A percentile compares a stretch with the other conserved stretches of the same genome.
phyloP scores from a whole-genome alignment of 1,284 basidiomycete species.

The Irpex lacteus region DNA sequence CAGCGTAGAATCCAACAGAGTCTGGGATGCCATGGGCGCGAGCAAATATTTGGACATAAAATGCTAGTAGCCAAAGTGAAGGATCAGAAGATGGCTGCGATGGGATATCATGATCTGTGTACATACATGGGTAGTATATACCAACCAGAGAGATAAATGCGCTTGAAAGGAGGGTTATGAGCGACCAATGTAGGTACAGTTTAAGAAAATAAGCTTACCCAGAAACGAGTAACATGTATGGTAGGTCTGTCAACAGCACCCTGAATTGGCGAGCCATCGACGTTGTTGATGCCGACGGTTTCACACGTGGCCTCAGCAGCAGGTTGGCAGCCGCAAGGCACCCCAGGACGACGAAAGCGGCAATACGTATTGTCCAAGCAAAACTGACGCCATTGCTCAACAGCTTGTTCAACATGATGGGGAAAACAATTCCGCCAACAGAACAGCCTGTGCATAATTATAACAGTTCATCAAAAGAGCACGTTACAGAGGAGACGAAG shows the following conservation, averaged over 20 bases:
- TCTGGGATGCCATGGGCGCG: too few species aligned
- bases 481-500: not conserved
- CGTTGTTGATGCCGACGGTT: not conserved
- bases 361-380: constrained; percentile 35
- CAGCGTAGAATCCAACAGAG: too few species aligned
- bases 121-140: not conserved
- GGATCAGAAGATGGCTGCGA: not conserved
- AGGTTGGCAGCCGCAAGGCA: too few species aligned
- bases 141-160: not conserved
- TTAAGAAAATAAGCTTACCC: constrained; percentile 16
- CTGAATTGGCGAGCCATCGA: constrained; percentile 11
- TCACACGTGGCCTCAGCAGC: not conserved
- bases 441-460: constrained; percentile 10
- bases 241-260: constrained; percentile 17
- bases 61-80: too few species aligned
- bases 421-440: constrained; percentile 38
- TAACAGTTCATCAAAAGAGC: not conserved
- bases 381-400: constrained; percentile 40
- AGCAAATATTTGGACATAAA: too few species aligned
- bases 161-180: not conserved
- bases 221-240: constrained; percentile 17
- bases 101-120: not conserved
- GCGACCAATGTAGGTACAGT: not conserved
- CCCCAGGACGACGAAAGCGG: not conserved
- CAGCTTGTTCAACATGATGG: constrained; percentile 48